Conservation (phyloP, 306 rosid species). For the Cicer arietinum region DNA sequence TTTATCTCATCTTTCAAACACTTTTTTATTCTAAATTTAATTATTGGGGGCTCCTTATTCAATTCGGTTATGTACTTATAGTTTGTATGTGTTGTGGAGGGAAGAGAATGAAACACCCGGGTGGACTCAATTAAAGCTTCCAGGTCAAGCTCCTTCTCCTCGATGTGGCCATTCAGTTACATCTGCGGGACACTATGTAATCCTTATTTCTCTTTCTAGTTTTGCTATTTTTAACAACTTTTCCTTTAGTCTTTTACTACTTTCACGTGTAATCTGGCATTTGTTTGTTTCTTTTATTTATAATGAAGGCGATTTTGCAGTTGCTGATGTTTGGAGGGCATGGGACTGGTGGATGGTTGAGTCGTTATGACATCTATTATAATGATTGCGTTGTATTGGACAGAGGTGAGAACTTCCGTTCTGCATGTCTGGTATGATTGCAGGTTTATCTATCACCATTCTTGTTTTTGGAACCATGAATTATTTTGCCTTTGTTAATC, state of each 20-base stretch:
- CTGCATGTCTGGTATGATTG: conserved; percentile 35
- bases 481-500: conserved; percentile 14
- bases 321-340: conserved; percentile 96
- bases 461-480: conserved; percentile 19
- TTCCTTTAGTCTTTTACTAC: conserved; percentile 18
- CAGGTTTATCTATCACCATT: conserved; percentile 20
- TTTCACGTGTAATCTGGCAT: conserved; percentile 30
- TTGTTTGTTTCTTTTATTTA: conserved; percentile 40
- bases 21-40: conserved; percentile 19
- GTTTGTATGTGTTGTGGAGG: conserved; percentile 72
- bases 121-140: conserved; percentile 98
- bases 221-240: conserved; percentile 19
- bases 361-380: conserved; percentile 94
- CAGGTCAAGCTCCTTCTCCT: conserved; percentile 96
- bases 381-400: conserved; percentile 86
- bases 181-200: conserved; percentile 82
- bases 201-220: conserved; percentile 29
- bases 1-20: conserved; percentile 6
- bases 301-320: conserved; percentile 53
- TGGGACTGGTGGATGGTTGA: conserved; percentile 99
- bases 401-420: conserved; percentile 70
- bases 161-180: conserved; percentile 94
- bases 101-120: conserved; percentile 93
- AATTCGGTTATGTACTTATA: conserved; percentile 41
- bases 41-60: conserved; percentile 32